Evolutionary conservation across 345 rosid genomes (phyloP).

Genomic region (Camelina neglecta): DNA sequence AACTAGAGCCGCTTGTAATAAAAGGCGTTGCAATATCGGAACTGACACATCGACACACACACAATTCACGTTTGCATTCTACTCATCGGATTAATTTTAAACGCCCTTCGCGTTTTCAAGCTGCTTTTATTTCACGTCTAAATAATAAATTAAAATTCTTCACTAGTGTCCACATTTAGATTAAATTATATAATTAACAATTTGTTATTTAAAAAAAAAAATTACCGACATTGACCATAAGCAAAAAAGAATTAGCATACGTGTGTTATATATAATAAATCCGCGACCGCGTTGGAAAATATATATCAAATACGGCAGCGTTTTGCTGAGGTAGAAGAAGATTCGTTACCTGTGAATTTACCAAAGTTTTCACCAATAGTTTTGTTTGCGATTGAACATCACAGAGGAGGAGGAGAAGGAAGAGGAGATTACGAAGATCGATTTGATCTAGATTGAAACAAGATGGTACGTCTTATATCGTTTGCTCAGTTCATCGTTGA

Average conservation of each 20-base stretch:
- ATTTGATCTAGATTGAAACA: slow-evolving; percentile 28
- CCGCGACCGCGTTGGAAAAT: too few species aligned
- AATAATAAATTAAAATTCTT: too few species aligned
- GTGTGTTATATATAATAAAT: too few species aligned
- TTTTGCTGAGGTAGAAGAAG: too few species aligned
- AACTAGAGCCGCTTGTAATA: slow-evolving; percentile 14
- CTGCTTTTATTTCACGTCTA: not conserved
- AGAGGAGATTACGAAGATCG: slow-evolving; percentile 11
- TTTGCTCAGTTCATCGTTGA: not conserved
- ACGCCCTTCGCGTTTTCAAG: slow-evolving; percentile 3
- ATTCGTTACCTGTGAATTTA: too few species aligned
- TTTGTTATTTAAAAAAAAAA: too few species aligned
- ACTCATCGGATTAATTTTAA: not conserved
- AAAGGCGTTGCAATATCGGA: not conserved
- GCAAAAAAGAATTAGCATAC: too few species aligned
- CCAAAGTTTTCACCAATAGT: too few species aligned
- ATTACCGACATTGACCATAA: too few species aligned
- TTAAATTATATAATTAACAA: too few species aligned
- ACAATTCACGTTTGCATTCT: slow-evolving; percentile 14
- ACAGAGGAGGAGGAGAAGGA: not conserved
- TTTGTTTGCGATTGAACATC: slow-evolving; percentile 28
- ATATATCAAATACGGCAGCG: too few species aligned
- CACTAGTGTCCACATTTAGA: too few species aligned
- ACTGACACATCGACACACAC: slow-evolving; percentile 7
- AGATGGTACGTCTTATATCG: slow-evolving; percentile 36